These are phyloP conservation scores for Cymbopogon flexuosus DNA, from an alignment of 202 grass and related monocot genomes.

Conservation along the genomic window DNA sequence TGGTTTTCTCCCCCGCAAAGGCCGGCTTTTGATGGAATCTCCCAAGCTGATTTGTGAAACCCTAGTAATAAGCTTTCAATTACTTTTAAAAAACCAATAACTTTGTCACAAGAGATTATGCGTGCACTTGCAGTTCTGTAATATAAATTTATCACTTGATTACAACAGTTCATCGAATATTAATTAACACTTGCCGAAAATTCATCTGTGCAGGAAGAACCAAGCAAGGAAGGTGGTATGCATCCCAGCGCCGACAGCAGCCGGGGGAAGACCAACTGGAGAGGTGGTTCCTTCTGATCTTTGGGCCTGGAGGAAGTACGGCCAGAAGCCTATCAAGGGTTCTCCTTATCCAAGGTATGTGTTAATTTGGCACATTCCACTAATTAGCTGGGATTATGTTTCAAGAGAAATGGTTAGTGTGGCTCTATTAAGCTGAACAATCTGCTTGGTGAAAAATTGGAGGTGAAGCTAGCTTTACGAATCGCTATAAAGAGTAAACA, in stretches of 20 bases:
- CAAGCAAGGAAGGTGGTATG: constrained; percentile 75
- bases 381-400: neutral
- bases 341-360: constrained; percentile 79
- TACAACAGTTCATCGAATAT: neutral
- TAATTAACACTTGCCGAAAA: neutral
- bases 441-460: neutral
- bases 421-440: neutral
- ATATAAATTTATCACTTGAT: neutral
- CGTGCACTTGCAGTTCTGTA: neutral
- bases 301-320: constrained; percentile 97
- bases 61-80: constrained; percentile 25
- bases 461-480: neutral
- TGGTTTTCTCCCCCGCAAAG: constrained; percentile 17
- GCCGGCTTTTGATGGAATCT: constrained; percentile 20
- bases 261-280: constrained; percentile 45
- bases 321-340: constrained; percentile 86
- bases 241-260: constrained; percentile 72
- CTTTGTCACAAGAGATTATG: neutral
- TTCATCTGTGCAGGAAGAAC: constrained; percentile 50
- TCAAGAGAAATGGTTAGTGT: neutral
- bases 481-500: neutral
- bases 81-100: neutral
- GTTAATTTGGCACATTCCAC: neutral
- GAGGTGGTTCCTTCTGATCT: constrained; percentile 91
- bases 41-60: constrained; percentile 18